Evolutionary conservation across 139 green algal species (phyloP).

Genomic region (Closterium sp.): DNA sequence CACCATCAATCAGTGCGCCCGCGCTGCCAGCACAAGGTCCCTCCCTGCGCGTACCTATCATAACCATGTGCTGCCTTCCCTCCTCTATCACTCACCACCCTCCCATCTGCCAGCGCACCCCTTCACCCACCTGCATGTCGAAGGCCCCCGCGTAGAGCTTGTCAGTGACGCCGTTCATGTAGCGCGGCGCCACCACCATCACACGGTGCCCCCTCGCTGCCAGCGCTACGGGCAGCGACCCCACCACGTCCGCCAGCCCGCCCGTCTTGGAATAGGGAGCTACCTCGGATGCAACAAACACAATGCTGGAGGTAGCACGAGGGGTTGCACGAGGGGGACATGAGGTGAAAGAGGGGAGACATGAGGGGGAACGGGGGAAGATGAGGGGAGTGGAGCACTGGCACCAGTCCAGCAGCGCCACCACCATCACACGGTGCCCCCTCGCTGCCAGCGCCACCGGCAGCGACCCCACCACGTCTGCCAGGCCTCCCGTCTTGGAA

Average conservation of each 20-base stretch:
- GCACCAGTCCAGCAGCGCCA: too few relatives aligned
- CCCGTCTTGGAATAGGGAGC: slow-evolving; percentile 86
- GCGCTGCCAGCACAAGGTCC: slow-evolving; percentile 60
- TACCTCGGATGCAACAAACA: slow-evolving; percentile 69
- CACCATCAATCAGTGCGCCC: slow-evolving; percentile 70
- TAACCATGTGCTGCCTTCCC: too few relatives aligned
- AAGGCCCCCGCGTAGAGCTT: slow-evolving; percentile 36
- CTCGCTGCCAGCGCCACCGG: too few relatives aligned
- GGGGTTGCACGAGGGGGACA: not conserved
- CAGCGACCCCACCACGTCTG: slow-evolving; percentile 61
- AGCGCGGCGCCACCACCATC: slow-evolving; percentile 66
- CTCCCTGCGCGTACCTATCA: too few relatives aligned
- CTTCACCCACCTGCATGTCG: not conserved
- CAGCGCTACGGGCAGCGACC: slow-evolving; percentile 62
- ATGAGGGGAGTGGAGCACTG: slow-evolving; percentile 6
- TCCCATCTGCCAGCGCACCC: too few relatives aligned
- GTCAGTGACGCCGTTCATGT: slow-evolving; percentile 49
- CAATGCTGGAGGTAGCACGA: slow-evolving; percentile 19
- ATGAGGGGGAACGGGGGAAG: not conserved
- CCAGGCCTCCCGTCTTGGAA: slow-evolving; percentile 83
- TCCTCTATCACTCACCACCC: too few relatives aligned
- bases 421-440: too few relatives aligned
- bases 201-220: slow-evolving; percentile 66
- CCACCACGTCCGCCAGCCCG: slow-evolving; percentile 73
- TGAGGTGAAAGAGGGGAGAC: not conserved